A percentile compares a stretch with the other conserved stretches of the same genome.
Conservation (phyloP, 1,139 yeast genomes). For the Geotrichum macrosporum region DNA sequence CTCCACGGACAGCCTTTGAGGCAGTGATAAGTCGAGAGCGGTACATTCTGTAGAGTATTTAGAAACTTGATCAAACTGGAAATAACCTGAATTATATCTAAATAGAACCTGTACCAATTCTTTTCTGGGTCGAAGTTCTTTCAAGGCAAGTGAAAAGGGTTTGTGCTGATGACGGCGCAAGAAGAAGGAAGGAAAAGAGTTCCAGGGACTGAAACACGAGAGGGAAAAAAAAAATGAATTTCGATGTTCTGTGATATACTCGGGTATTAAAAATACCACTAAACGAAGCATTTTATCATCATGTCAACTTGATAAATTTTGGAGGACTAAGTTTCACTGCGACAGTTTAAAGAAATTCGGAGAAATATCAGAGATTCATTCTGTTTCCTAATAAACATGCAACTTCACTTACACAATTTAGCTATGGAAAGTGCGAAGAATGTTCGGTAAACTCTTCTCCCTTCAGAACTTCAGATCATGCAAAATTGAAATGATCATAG, state of each 20-base stretch:
- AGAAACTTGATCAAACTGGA: background rate
- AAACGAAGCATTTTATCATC: no score
- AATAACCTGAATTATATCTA: no score
- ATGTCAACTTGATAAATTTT: no score
- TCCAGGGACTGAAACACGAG: background rate
- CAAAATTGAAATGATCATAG: no score
- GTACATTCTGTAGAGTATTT: slow-evolving; percentile 18
- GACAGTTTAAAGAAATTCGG: no score
- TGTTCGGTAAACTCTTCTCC: no score
- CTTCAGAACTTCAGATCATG: no score
- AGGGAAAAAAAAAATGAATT: background rate
- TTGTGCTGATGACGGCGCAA: background rate
- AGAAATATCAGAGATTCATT: no score
- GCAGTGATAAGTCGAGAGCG: slow-evolving; percentile 19
- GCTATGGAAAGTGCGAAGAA: no score
- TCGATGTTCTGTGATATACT: background rate
- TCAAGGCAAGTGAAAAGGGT: background rate
- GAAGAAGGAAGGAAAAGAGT: background rate
- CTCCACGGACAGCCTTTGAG: slow-evolving; percentile 18
- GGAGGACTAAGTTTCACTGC: no score
- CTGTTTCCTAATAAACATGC: no score
- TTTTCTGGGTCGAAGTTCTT: background rate
- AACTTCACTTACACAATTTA: no score
- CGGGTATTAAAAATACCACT: background rate
- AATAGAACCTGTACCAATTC: background rate